Evolutionary conservation across 2,329 filamentous ascomycete genomes (phyloP), one percentile per base, ranked within the genome.

Genomic region (Calonectria hawksworthii): DNA sequence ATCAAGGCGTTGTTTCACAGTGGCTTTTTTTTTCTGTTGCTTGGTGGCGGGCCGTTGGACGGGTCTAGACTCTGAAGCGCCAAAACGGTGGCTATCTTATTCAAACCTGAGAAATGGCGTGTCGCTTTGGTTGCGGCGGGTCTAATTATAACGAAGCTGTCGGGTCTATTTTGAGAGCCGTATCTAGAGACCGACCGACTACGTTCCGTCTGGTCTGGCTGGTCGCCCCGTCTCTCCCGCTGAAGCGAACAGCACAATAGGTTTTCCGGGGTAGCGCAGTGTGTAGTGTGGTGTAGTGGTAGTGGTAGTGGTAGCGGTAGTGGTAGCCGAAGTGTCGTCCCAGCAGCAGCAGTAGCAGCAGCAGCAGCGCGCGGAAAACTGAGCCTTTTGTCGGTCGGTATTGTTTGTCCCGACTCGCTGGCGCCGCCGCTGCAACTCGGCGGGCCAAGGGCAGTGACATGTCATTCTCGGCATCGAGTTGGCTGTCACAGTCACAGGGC

Each of bases 11-110:
- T 30, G 50, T 65, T 73, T 68, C 56, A 56, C 34, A 14, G 56
- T 54, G 66, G 66, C 50, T 56, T 56, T 63, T 67, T 59, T 36
- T 69, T n/a, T n/a, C n/a, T n/a, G n/a, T n/a, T n/a, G n/a, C n/a
- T n/a, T 41, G n/a, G 72, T 67, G 67, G 72, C 72, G 61, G 59
- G 72, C 72, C 72, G 72, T 74, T 74, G 72, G 72, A 74, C 61
- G 67, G 61, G 67, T 70, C 72, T 74, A 70, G 72, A 74, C 56
- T 54, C 59, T 64, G 28, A 38, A 9, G 36, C n/a, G 41, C 18
- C 32, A 23, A 54, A 54, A 54, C 65, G 26, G 65, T 41, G 65
- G 65, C 34, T n/a, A 54, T 54, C 32, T 18, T 41, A 28, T n/a
- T n/a, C 47, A 61, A 61, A 41, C 51, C 47, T 65, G 36, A 38